These are phyloP conservation scores for Sphagnum fallax DNA, from an alignment of 228 moss, liverwort and hornwort species.

Conservation along the genomic window DNA sequence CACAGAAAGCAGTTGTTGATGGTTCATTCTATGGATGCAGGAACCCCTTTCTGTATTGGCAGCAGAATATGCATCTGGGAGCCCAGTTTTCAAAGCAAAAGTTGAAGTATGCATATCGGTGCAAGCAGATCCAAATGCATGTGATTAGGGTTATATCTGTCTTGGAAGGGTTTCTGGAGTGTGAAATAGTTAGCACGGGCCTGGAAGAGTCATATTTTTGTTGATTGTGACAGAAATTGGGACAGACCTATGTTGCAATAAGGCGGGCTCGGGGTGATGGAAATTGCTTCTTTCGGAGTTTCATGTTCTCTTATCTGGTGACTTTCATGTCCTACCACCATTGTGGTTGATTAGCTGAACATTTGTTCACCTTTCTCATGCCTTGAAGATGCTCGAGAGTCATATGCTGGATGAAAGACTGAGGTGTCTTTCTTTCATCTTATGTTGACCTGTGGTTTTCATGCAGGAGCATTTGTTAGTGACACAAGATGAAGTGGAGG, in stretches of 20 bases:
- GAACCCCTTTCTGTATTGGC: constrained; percentile 91
- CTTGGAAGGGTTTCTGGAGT: background rate
- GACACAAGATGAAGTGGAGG: constrained; percentile 76
- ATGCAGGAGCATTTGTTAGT: constrained; percentile 84
- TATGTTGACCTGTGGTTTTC: background rate
- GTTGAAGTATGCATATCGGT: constrained; percentile 52
- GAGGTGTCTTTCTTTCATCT: too few species aligned
- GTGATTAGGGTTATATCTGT: background rate
- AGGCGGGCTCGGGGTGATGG: constrained; percentile 99
- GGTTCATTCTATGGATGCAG: constrained; percentile 30
- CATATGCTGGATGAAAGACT: too few species aligned
- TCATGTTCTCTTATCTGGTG: constrained; percentile 99
- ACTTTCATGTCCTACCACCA: constrained; percentile 11
- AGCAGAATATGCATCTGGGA: constrained; percentile 86
- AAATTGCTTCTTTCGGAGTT: constrained; percentile 99
- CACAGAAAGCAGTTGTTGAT: too few species aligned
- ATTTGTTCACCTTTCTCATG: too few species aligned
- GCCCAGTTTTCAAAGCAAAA: constrained; percentile 93
- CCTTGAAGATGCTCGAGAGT: too few species aligned
- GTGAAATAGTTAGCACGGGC: background rate
- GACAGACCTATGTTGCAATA: constrained; percentile 78
- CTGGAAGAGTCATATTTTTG: background rate
- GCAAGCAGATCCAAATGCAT: too few species aligned
- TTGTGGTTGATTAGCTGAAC: background rate
- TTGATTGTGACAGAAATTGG: constrained; percentile 54